Evolutionary conservation across 2,329 filamentous ascomycete genomes (phyloP).

Genomic region (Coniochaeta sp.): DNA sequence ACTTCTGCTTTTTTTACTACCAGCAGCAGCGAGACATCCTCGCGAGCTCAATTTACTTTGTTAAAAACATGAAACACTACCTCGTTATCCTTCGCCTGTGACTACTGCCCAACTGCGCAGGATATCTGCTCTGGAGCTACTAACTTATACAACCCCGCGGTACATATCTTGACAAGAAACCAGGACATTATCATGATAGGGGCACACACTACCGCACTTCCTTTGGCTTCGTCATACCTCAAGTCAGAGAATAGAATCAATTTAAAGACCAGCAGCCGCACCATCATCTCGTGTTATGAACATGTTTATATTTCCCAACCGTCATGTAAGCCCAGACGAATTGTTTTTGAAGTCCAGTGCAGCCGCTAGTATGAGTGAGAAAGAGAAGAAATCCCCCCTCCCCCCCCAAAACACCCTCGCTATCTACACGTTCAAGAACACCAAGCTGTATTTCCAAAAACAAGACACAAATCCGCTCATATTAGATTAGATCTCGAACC

Average conservation of each 20-base stretch:
- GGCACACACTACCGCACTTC: too few relatives aligned
- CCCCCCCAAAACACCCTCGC: neutral
- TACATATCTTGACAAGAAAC: too few relatives aligned
- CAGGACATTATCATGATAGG: too few relatives aligned
- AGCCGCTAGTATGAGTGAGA: neutral
- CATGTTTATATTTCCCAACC: neutral
- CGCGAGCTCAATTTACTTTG: neutral
- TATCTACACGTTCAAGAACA: neutral
- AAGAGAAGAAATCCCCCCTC: neutral
- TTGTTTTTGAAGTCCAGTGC: neutral
- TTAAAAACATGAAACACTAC: neutral
- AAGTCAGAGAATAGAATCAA: neutral
- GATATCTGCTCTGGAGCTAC: neutral
- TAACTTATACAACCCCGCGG: too few relatives aligned
- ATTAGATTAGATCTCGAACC: neutral
- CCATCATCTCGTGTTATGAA: neutral
- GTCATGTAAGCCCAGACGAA: neutral
- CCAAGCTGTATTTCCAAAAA: neutral
- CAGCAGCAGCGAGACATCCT: neutral
- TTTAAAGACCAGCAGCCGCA: neutral
- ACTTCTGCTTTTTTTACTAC: neutral
- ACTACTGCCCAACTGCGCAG: neutral
- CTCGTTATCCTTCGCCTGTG: neutral
- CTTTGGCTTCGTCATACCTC: neutral
- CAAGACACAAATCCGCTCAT: neutral